phyloP scores from a whole-genome alignment of 192 early-diverging fungal species.

The Coemansia sp. region DNA sequence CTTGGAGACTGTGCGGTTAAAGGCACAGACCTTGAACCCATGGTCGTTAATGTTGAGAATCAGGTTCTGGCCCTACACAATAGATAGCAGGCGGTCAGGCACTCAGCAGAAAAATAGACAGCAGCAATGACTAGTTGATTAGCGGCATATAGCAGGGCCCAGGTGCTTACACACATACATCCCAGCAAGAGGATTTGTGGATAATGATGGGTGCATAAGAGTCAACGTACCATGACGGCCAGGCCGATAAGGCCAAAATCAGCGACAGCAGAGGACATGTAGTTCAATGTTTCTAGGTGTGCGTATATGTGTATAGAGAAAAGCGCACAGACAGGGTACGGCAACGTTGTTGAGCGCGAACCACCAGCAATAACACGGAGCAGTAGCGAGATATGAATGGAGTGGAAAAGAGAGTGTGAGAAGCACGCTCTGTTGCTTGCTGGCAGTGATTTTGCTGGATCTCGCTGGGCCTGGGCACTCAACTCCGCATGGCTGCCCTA shows the following conservation, averaged over 20 bases:
- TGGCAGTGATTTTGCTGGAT: not conserved
- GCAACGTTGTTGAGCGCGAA: not conserved
- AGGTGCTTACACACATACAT: not conserved
- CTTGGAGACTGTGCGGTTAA: slow-evolving; percentile 94
- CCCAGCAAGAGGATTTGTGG: not conserved
- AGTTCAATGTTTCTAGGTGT: not conserved
- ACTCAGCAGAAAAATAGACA: not conserved
- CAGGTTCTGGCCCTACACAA: slow-evolving; percentile 90
- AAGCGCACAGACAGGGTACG: not conserved
- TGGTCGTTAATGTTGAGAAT: slow-evolving; percentile 99
- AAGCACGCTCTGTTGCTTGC: not conserved
- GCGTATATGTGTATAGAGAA: not conserved
- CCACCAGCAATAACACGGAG: not conserved
- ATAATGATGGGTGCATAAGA: not conserved
- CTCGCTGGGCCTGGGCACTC: not conserved
- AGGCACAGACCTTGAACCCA: slow-evolving; percentile 90
- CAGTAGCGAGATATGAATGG: not conserved
- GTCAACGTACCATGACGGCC: slow-evolving; percentile 91
- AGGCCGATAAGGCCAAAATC: slow-evolving; percentile 99
- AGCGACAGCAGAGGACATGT: slow-evolving; percentile 57
- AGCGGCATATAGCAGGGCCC: not conserved
- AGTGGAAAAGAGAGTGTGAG: not conserved
- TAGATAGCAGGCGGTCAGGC: not conserved
- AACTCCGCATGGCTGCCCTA: not conserved
- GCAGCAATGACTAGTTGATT: not conserved